Conservation (phyloP, 768 basidiomycete genomes). For the Boletus rubropictus region DNA sequence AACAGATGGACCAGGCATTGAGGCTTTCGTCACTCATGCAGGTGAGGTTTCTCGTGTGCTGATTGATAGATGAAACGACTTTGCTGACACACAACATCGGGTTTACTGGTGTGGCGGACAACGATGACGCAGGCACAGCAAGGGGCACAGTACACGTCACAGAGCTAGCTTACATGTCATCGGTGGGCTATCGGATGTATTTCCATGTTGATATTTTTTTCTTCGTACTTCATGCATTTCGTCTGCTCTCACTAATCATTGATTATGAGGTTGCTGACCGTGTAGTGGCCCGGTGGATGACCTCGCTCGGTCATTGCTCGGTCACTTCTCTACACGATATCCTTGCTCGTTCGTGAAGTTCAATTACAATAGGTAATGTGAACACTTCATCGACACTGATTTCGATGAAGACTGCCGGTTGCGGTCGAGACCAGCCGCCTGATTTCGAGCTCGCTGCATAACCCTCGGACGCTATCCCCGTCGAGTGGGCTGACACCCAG, state of each 20-base stretch:
- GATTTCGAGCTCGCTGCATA: not conserved
- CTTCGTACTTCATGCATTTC: constrained; percentile 6
- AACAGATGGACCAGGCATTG: constrained; percentile 44
- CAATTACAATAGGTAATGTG: constrained; percentile 1
- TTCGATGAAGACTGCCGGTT: not conserved
- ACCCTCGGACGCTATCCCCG: not conserved
- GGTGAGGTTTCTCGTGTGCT: constrained; percentile 15
- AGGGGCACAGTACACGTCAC: constrained; percentile 29
- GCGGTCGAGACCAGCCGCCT: not conserved
- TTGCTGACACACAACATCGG: constrained; percentile 1
- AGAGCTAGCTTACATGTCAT: constrained; percentile 21
- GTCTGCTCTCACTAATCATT: not conserved
- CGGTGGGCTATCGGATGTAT: constrained; percentile 15
- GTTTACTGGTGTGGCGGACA: constrained; percentile 16
- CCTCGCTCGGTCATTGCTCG: not conserved
- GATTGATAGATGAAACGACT: not conserved
- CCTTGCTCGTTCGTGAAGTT: not conserved
- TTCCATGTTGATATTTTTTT: constrained; percentile 8
- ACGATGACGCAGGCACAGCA: constrained; percentile 28
- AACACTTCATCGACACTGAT: not conserved
- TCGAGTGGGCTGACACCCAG: not conserved
- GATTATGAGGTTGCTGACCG: constrained; percentile 4
- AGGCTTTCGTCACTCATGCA: constrained; percentile 34
- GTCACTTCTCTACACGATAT: constrained; percentile 1
- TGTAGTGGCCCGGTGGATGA: not conserved